A percentile compares a stretch with the other conserved stretches of the same genome.
phyloP scores from a whole-genome alignment of 2,329 filamentous ascomycete genomes.

The Colletotrichum plurivorum region DNA sequence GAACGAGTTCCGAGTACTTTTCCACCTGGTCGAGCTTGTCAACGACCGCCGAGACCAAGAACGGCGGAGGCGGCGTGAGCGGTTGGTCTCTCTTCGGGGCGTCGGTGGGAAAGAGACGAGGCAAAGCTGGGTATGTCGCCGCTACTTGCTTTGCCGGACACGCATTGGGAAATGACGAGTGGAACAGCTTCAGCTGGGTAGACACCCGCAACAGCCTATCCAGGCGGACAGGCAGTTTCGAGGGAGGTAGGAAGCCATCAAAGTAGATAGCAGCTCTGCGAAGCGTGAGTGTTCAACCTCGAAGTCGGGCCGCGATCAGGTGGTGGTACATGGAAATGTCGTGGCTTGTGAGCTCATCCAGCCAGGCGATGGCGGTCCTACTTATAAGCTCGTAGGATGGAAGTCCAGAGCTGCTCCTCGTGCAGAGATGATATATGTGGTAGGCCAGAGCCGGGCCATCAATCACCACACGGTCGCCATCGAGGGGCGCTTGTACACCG shows the following conservation, averaged over 20 bases:
- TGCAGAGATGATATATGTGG: conserved; percentile 74
- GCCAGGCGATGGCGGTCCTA: conserved; percentile 70
- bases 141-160: conserved; percentile 44
- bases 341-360: conserved; percentile 69
- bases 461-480: conserved; percentile 65
- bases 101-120: conserved; percentile 45
- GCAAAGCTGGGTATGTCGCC: conserved; percentile 16
- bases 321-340: conserved; percentile 72
- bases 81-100: conserved; percentile 49
- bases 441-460: conserved; percentile 87
- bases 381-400: conserved; percentile 77
- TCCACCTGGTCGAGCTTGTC: conserved; percentile 72
- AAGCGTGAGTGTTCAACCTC: conserved; percentile 7
- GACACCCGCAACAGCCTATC: conserved; percentile 72
- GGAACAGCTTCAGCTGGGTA: conserved; percentile 65
- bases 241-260: conserved; percentile 82
- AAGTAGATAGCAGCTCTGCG: conserved; percentile 81
- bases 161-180: conserved; percentile 48
- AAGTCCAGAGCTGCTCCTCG: conserved; percentile 64
- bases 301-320: background rate
- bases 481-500: conserved; percentile 58
- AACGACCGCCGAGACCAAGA: conserved; percentile 83
- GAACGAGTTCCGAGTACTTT: conserved; percentile 58
- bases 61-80: conserved; percentile 70
- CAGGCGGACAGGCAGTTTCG: conserved; percentile 75